These are phyloP conservation scores for Cynara cardunculus DNA, from an alignment of 129 eudicot species.

Conservation along the genomic window DNA sequence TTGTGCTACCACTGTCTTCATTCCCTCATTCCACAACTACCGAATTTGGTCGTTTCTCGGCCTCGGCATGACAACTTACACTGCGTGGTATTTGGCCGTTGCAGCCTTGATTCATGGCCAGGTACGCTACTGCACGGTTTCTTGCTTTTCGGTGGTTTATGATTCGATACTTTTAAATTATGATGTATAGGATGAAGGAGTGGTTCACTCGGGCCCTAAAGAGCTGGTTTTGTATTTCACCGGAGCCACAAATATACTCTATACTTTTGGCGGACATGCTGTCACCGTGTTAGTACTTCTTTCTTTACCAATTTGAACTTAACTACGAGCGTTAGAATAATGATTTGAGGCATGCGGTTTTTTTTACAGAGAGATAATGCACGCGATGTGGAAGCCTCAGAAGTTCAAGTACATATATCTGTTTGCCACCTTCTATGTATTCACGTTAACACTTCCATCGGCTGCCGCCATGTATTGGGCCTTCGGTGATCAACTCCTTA, in stretches of 20 bases:
- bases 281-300: conserved; percentile 63
- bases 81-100: conserved; percentile 72
- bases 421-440: conserved; percentile 62
- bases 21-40: conserved; percentile 69
- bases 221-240: conserved; percentile 57
- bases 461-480: conserved; percentile 78
- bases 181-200: conserved; percentile 46
- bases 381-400: conserved; percentile 71
- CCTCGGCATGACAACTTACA: conserved; percentile 74
- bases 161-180: not conserved
- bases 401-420: conserved; percentile 71
- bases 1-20: conserved; percentile 72
- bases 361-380: conserved; percentile 62
- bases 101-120: conserved; percentile 71
- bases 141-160: not conserved
- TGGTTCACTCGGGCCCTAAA: conserved; percentile 63
- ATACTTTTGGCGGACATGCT: conserved; percentile 82
- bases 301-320: not conserved
- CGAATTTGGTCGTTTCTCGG: conserved; percentile 80
- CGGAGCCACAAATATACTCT: conserved; percentile 72
- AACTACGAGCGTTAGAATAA: not conserved
- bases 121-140: conserved; percentile 20
- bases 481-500: conserved; percentile 69
- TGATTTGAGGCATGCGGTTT: not conserved
- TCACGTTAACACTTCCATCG: conserved; percentile 70